Conservation (phyloP, 2,329 filamentous ascomycete species). For the Thelonectria discophora region DNA sequence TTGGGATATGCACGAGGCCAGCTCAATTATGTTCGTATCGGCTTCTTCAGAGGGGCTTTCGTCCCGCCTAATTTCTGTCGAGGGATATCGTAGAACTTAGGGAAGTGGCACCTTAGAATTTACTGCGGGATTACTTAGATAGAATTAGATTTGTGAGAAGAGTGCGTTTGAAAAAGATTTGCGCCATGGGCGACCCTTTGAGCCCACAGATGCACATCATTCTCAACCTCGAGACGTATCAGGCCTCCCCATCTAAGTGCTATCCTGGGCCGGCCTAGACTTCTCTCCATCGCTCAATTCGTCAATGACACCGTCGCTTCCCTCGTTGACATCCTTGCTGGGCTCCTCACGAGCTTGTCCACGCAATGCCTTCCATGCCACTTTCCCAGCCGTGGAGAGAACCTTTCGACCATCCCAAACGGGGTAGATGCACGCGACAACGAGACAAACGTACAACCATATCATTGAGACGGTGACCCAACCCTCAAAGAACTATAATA, state of each 20-base stretch:
- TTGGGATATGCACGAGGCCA: no score
- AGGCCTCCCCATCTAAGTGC: neutral
- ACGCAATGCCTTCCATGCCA: slow-evolving; percentile 9
- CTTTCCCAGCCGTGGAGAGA: slow-evolving; percentile 8
- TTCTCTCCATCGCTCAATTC: slow-evolving; percentile 13
- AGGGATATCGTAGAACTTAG: no score
- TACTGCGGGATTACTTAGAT: no score
- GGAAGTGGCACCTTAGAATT: no score
- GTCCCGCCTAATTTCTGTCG: no score
- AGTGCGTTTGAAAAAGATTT: no score
- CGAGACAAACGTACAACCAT: slow-evolving; percentile 17
- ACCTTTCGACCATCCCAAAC: slow-evolving; percentile 17
- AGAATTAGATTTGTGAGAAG: no score
- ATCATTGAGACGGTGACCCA: slow-evolving; percentile 20
- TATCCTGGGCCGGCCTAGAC: neutral
- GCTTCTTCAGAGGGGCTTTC: neutral
- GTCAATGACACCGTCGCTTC: neutral
- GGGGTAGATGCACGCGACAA: slow-evolving; percentile 15
- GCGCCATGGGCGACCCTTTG: no score
- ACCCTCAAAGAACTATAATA: slow-evolving; percentile 16
- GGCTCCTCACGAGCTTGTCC: neutral
- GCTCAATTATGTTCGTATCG: neutral
- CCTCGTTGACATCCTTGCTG: neutral
- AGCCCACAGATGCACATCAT: no score
- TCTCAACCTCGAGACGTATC: no score